Conservation (phyloP, 2,329 filamentous ascomycete species). For the Aspergillus ochraceus region DNA sequence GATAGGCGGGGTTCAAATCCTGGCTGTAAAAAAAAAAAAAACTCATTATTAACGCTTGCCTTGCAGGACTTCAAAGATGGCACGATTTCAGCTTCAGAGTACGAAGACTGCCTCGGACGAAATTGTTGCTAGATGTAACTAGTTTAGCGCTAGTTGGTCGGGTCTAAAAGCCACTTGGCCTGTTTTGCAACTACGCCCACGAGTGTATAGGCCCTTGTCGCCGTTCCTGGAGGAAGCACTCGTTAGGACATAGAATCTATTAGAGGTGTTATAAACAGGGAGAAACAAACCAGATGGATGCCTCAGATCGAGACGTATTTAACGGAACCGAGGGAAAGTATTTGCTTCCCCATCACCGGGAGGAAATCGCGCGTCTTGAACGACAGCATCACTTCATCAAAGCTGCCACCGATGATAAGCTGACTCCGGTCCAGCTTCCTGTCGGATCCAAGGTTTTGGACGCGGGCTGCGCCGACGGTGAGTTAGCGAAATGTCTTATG, state of each 20-base stretch:
- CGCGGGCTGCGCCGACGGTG: slow-evolving; percentile 14
- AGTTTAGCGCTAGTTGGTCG: not conserved
- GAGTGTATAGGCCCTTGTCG: too few species aligned
- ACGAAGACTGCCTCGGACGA: too few species aligned
- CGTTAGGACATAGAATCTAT: too few species aligned
- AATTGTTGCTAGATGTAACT: too few species aligned
- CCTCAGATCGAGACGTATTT: not conserved
- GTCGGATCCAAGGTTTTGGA: slow-evolving; percentile 5
- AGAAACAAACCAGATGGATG: not conserved
- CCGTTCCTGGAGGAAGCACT: too few species aligned
- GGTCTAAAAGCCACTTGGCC: not conserved
- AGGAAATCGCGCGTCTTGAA: slow-evolving; percentile 11
- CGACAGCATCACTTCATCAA: slow-evolving; percentile 13
- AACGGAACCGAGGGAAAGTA: slow-evolving; percentile 14
- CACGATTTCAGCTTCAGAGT: not conserved
- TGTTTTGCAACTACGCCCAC: not conserved
- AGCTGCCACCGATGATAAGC: slow-evolving; percentile 6
- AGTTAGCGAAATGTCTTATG: not conserved
- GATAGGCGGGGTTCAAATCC: not conserved
- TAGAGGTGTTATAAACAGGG: not conserved
- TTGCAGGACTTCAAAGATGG: too few species aligned
- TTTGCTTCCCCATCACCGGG: slow-evolving; percentile 12
- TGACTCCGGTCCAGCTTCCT: slow-evolving; percentile 1
- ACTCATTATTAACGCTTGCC: too few species aligned
- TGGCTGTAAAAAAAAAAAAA: not conserved